Conservation (phyloP, 306 rosid genomes). For the Cicer yamashitae region DNA sequence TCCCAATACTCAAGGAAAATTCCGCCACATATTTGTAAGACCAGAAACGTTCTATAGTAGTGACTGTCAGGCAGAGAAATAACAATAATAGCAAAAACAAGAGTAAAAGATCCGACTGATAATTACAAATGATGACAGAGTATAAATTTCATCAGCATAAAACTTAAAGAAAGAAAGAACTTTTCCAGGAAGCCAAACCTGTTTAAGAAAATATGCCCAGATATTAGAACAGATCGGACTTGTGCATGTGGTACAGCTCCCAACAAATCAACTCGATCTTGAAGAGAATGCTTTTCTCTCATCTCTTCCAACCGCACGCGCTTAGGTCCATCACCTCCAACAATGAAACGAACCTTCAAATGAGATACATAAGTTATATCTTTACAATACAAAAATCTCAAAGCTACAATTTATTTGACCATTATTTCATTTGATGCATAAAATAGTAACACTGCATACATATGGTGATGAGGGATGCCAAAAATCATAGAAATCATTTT, state of each 20-base stretch:
- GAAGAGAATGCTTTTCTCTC: slow-evolving; percentile 93
- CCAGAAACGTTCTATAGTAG: background rate
- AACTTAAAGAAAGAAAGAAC: slow-evolving; percentile 1
- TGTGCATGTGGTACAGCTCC: slow-evolving; percentile 86
- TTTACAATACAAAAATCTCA: slow-evolving; percentile 19
- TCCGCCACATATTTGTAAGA: background rate
- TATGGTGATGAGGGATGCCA: background rate
- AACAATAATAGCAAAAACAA: slow-evolving; percentile 12
- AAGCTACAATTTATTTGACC: slow-evolving; percentile 29
- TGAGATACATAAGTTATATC: slow-evolving; percentile 42
- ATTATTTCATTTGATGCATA: background rate
- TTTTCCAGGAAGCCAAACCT: slow-evolving; percentile 53
- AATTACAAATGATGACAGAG: slow-evolving; percentile 23
- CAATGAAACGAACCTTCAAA: slow-evolving; percentile 79
- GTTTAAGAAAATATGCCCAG: slow-evolving; percentile 94
- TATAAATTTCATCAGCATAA: slow-evolving; percentile 18
- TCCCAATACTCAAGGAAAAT: background rate
- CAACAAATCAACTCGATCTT: slow-evolving; percentile 94
- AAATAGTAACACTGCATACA: background rate
- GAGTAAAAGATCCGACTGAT: slow-evolving; percentile 6
- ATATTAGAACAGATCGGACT: slow-evolving; percentile 74
- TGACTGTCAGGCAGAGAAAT: slow-evolving; percentile 14
- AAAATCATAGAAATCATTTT: background rate
- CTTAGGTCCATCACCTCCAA: slow-evolving; percentile 96
- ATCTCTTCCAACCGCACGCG: slow-evolving; percentile 94